Evolutionary conservation across 139 green algal species (phyloP), one percentile per base, ranked within the genome.

Genomic region (Helicosporidium sp.): DNA sequence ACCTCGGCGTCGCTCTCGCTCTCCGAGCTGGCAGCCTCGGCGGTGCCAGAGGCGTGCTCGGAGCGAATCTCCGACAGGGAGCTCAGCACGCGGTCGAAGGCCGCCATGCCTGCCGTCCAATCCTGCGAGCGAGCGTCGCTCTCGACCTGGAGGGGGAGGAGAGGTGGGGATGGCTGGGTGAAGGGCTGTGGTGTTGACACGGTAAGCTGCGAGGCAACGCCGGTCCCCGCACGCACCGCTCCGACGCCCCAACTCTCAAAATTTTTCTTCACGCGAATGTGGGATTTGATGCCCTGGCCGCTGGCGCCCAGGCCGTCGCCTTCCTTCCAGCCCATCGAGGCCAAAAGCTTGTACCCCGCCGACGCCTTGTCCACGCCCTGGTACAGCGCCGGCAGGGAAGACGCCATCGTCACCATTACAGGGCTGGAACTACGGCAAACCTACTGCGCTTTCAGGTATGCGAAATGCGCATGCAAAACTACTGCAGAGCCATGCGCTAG

Each of bases 191-290:
- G n/a, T n/a, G n/a, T n/a, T n/a, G n/a, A n/a, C n/a, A n/a, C n/a
- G n/a, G n/a, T n/a, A n/a, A n/a, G n/a, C n/a, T n/a, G n/a, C n/a
- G n/a, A n/a, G n/a, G n/a, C n/a, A n/a, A n/a, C n/a, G n/a, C n/a
- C n/a, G n/a, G 36, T n/a, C n/a, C n/a, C n/a, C n/a, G n/a, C n/a
- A 22, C 44, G 36, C 25, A 60, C 58, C 53, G 70, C 68, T 20
- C 80, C 80, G 13, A 91, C 77, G 34, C 80, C 80, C 43, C 72
- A 64, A 5, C 66, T 76, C 45, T 89, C 79, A 49, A 72, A 66
- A 49, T 84, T 82, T 64, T 87, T 85, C 60, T 84, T 84, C n/a
- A 83, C 79, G 43, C 66, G 72, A 8, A 91, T 61, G 53, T 91
- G 80, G 39, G 70, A 51, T n/a, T 67, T 82, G 51, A 91, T 91